Evolutionary conservation across 768 basidiomycete species (phyloP).

Genomic region (Tylopilus cervinicoccineus): DNA sequence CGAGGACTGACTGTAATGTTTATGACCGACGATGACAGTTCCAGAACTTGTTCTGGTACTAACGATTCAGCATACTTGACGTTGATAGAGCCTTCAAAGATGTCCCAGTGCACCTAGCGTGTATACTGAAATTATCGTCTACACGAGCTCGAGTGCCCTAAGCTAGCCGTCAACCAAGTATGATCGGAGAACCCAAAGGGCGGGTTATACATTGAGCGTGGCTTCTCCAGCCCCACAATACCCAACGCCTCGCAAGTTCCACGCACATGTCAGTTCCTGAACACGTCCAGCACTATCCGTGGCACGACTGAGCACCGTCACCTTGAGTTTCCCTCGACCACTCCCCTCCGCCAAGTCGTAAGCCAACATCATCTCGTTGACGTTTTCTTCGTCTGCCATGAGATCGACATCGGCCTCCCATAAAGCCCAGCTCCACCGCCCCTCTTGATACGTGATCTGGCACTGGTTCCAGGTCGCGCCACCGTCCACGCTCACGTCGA

Average conservation of each 20-base stretch:
- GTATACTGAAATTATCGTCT: too few relatives aligned
- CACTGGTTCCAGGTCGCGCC: slow-evolving; percentile 50
- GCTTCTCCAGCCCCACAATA: slow-evolving; percentile 32
- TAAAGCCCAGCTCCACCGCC: slow-evolving; percentile 71
- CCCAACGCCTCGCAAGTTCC: slow-evolving; percentile 68
- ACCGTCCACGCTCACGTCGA: slow-evolving; percentile 51
- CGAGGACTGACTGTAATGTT: too few relatives aligned
- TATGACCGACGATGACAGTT: too few relatives aligned
- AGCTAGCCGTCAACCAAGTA: background rate
- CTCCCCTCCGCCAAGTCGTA: slow-evolving; percentile 2
- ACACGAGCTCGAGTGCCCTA: too few relatives aligned
- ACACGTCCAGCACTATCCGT: slow-evolving; percentile 44
- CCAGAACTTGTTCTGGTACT: too few relatives aligned
- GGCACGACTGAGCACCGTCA: slow-evolving; percentile 45
- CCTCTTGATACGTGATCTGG: slow-evolving; percentile 54
- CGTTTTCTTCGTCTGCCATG: slow-evolving; percentile 19
- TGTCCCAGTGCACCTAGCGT: too few relatives aligned
- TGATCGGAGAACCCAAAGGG: background rate
- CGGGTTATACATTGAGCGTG: slow-evolving; percentile 1
- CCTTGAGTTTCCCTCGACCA: slow-evolving; percentile 8
- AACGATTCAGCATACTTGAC: too few relatives aligned
- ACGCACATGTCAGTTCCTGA: slow-evolving; percentile 47
- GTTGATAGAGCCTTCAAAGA: too few relatives aligned
- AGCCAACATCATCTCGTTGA: slow-evolving; percentile 8
- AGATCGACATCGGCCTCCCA: slow-evolving; percentile 54